phyloP scores from a whole-genome alignment of 2,329 filamentous ascomycete species.

The Aspergillus tanneri region DNA sequence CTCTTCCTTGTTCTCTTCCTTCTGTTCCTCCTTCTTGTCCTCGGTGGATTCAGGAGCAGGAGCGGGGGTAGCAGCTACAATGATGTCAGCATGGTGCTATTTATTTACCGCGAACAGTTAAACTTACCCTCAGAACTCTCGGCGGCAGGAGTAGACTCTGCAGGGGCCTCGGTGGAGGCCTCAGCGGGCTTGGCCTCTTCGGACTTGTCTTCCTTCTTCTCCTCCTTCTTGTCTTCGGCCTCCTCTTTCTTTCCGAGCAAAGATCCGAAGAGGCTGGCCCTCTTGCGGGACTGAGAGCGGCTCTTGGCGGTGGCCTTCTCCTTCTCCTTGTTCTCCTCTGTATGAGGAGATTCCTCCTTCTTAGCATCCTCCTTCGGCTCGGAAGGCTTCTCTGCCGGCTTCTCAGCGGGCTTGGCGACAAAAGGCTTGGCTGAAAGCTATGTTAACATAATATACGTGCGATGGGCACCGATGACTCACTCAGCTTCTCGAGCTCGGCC shows the following conservation, averaged over 20 bases:
- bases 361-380: constrained; percentile 32
- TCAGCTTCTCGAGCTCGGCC: constrained; percentile 70
- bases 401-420: constrained; percentile 26
- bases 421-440: constrained; percentile 33
- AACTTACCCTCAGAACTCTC: constrained; percentile 23
- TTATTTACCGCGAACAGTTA: too few species aligned
- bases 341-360: constrained; percentile 45
- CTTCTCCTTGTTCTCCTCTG: constrained; percentile 48
- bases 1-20: constrained; percentile 44
- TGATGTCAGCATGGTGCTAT: constrained; percentile 24
- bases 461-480: constrained; percentile 44
- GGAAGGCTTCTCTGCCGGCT: constrained; percentile 23
- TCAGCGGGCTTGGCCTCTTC: constrained; percentile 40
- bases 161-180: constrained; percentile 14
- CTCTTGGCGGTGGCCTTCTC: constrained; percentile 57
- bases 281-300: constrained; percentile 60
- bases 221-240: constrained; percentile 43
- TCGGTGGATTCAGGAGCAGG: constrained; percentile 40
- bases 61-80: constrained; percentile 41
- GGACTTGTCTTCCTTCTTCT: constrained; percentile 43
- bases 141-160: constrained; percentile 17
- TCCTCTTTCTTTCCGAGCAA: constrained; percentile 64
- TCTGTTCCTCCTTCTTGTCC: constrained; percentile 14
- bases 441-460: constrained; percentile 17
- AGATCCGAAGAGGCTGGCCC: constrained; percentile 43